Evolutionary conservation across 257 asterid genomes (phyloP), one percentile per base, ranked within the genome.

Genomic region (Lantana camara): DNA sequence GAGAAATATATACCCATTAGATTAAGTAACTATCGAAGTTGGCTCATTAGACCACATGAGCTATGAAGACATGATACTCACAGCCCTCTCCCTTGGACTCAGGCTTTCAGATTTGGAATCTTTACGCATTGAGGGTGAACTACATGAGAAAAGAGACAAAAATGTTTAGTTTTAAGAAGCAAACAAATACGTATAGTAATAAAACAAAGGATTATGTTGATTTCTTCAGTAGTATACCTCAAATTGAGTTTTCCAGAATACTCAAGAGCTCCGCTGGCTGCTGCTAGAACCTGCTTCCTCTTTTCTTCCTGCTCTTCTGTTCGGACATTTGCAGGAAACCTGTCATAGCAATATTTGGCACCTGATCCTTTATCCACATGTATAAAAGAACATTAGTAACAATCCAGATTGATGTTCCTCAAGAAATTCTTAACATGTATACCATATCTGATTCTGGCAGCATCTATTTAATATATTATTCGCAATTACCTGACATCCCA

Each of bases 61-160:
- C 45, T 35, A 41, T 58, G 20, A 51, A 34, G 56, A 58, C 57
- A 78, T 41, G 64, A 71, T 64, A 83, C 97, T 77, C 80, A 91
- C 96, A 41, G 95, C 94, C 59, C 96, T 84, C 85, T 87, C 98
- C 74, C 95, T 82, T 41, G 98, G 98, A 73, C 97, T 89, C 67
- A 89, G 67, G 75, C 97, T 87, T 72, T 82, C 93, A 67, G 87
- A 73, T 66, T 78, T 83, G 32, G 95, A 69, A 63, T 92, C 97
- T 60, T 70, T 83, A 55, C 87, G 84, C 75, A 64, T 64, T 44
- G 93, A 78, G 63, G 87, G 91, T 56, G 97, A 89, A 76, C 95
- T 89, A 60, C 72, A 72, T 23, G 51, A 54, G 66, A 69, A 52
- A 63, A 50, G 72, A 20, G 45, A 20, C 40, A 35, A 57, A 42